These are phyloP conservation scores for Musa balbisiana DNA, from an alignment of 202 grass and related monocot species.

Conservation along the genomic window DNA sequence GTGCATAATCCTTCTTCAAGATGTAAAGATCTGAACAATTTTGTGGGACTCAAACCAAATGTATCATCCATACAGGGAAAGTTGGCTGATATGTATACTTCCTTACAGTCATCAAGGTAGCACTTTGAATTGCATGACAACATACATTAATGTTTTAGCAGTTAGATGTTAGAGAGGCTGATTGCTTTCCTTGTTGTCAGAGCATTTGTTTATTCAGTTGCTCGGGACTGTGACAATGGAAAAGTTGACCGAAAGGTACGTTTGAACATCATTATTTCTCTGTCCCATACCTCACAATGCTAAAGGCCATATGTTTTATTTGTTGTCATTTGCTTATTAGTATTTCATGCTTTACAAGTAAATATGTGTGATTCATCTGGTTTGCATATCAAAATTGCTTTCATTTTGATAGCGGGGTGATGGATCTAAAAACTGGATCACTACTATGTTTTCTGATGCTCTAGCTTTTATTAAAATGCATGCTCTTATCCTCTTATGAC, in stretches of 20 bases:
- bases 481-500: background rate
- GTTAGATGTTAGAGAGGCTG: conserved; percentile 10
- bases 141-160: conserved; percentile 15
- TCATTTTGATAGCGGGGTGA: background rate
- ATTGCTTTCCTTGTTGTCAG: conserved; percentile 33
- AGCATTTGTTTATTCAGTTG: conserved; percentile 95
- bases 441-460: background rate
- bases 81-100: conserved; percentile 95
- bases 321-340: background rate
- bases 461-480: background rate
- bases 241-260: conserved; percentile 83
- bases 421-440: background rate
- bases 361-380: too few relatives aligned
- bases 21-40: background rate
- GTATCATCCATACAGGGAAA: conserved; percentile 53
- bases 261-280: background rate
- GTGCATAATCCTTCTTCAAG: background rate
- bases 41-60: background rate
- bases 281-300: background rate
- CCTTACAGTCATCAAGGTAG: conserved; percentile 94
- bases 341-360: background rate
- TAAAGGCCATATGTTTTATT: background rate
- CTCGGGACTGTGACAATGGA: conserved; percentile 85
- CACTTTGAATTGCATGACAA: conserved; percentile 1
- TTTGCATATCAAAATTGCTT: too few relatives aligned